Conservation (phyloP, 2,329 filamentous ascomycete species). For the Anthostomella pinea region DNA sequence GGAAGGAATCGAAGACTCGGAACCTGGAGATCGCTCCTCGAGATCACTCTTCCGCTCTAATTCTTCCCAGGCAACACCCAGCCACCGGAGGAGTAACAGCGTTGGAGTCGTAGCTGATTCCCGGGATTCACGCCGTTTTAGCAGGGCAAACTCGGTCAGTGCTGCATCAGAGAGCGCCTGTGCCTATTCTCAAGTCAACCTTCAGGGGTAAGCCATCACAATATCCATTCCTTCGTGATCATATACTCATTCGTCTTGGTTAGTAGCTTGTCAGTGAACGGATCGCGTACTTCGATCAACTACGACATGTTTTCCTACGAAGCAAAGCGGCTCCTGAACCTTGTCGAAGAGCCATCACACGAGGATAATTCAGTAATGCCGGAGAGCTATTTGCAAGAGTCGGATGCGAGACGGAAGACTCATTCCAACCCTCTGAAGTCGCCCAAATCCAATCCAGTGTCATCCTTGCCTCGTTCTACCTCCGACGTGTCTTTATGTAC, state of each 20-base stretch:
- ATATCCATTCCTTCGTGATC: neutral
- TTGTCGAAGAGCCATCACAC: conserved; percentile 34
- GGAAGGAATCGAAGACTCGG: conserved; percentile 9
- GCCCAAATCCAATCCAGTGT: conserved; percentile 18
- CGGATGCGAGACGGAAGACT: conserved; percentile 37
- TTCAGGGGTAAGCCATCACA: conserved; percentile 13
- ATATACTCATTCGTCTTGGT: too few species aligned
- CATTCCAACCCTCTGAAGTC: conserved; percentile 28
- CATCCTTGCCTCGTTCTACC: conserved; percentile 37
- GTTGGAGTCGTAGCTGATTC: conserved; percentile 24
- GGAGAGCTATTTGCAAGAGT: conserved; percentile 34
- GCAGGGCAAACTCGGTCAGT: conserved; percentile 34
- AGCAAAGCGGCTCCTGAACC: conserved; percentile 41
- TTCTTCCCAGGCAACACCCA: conserved; percentile 29
- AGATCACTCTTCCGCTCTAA: conserved; percentile 37
- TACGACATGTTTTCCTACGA: conserved; percentile 45
- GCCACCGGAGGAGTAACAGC: conserved; percentile 29
- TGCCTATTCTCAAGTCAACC: conserved; percentile 13
- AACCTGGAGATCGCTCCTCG: conserved; percentile 18
- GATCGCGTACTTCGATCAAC: conserved; percentile 39
- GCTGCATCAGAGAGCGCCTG: conserved; percentile 14
- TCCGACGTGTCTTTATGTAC: conserved; percentile 40
- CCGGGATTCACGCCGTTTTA: conserved; percentile 20
- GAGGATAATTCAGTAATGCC: conserved; percentile 34
- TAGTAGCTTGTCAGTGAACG: conserved; percentile 32